phyloP scores from a whole-genome alignment of 2,329 filamentous ascomycete genomes.

The Talaromyces sp. region DNA sequence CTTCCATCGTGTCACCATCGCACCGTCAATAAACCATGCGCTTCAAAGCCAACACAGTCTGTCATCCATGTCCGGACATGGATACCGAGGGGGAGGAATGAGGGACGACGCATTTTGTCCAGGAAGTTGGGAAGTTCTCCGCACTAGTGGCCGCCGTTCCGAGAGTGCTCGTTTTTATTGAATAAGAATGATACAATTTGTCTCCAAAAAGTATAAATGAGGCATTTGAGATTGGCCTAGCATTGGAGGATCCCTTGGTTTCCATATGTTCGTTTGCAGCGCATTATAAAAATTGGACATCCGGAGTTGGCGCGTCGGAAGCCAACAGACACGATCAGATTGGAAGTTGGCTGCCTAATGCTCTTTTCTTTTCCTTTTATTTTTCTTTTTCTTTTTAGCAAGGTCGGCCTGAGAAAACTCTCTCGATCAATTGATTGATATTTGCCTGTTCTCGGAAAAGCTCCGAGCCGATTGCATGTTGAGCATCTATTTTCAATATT shows the following conservation, averaged over 20 bases:
- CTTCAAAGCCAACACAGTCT: neutral
- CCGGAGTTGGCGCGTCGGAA: too few species aligned
- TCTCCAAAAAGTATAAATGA: neutral
- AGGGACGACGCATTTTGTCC: neutral
- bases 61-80: neutral
- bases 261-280: too few species aligned
- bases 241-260: too few species aligned
- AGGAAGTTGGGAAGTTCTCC: neutral
- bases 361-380: too few species aligned
- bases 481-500: neutral
- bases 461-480: neutral
- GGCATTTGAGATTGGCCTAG: too few species aligned
- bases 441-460: neutral
- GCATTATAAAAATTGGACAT: too few species aligned
- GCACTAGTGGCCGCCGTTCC: neutral
- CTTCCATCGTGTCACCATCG: neutral
- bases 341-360: too few species aligned
- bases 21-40: neutral
- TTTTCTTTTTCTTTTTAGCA: too few species aligned
- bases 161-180: neutral
- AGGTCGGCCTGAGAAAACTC: too few species aligned
- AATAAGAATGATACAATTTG: neutral
- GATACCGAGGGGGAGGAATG: neutral
- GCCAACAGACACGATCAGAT: too few species aligned
- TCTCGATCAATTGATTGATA: too few species aligned